Evolutionary conservation across 495 filamentous ascomycete species (phyloP), one percentile per base, ranked within the genome.

Genomic region (Penicillium macrosclerotiorum): DNA sequence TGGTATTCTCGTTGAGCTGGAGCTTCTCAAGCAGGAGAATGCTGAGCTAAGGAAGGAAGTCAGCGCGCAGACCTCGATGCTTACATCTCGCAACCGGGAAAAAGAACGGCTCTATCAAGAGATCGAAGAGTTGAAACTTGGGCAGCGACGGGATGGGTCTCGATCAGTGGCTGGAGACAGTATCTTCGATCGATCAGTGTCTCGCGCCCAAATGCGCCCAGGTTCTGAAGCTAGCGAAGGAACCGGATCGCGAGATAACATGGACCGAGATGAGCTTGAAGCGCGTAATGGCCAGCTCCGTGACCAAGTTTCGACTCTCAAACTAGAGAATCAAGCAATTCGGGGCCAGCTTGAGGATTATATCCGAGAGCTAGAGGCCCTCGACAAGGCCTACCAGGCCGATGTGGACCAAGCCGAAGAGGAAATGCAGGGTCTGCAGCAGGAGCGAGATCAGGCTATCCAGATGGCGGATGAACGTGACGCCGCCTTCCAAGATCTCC

Each of bases 11-110:
- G 63, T 71, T 45, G 87, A 92, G 54, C 74, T 81, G 32, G 85
- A 89, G 35, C 83, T 92, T 48, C 72, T 96, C 20, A 84, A 87
- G 37, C 88, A 90, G 51, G 93, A 97, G 60, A 97, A 96, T 55
- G 89, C 89, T 9, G 91, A 96, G 58, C 71, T 98, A 12, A 80
- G 89, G 25, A 85, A 91, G 35, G 91, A 97, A 62, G 86, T 97
- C 20, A 88, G 90, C 45, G 93, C 94, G 8, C 93, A 98, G 64
- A 94, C 90, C 1, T 95, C 90, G 0, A 98, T 97, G 92, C 81
- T 98, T 6, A 96, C 94, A 4, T 96, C 93, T 24, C 79, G 93
- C 5, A 96, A 97, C 55, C 82, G 89, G 24, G 93, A 98, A 62
- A 92, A 93, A 59, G 91, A 96, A 54, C 84, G 90, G 3, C 75